A percentile compares a stretch with the other conserved stretches of the same genome.
phyloP scores from a whole-genome alignment of 805 yeast genomes.

The Wickerhamiella dianesei region DNA sequence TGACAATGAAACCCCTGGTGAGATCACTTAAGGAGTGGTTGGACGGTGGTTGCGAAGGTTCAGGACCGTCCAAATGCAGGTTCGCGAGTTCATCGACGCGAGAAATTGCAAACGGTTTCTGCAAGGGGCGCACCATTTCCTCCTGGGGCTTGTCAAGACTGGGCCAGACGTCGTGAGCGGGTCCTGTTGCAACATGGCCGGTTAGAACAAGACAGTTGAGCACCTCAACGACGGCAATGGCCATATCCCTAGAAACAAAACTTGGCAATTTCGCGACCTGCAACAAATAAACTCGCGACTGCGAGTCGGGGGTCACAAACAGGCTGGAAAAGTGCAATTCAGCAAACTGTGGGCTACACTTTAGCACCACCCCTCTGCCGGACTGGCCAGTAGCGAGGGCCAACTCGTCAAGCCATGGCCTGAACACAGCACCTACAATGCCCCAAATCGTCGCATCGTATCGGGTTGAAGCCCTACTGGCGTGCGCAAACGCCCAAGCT shows the following conservation, averaged over 20 bases:
- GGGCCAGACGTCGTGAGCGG: too few relatives aligned
- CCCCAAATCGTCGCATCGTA: slow-evolving; percentile 10
- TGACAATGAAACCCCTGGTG: neutral
- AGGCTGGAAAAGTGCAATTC: slow-evolving; percentile 11
- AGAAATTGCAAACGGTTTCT: neutral
- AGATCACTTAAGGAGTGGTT: too few relatives aligned
- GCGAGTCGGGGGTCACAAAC: slow-evolving; percentile 8
- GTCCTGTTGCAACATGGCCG: neutral
- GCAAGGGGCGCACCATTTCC: neutral
- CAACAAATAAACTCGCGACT: neutral
- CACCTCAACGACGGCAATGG: neutral
- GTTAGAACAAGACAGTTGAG: neutral
- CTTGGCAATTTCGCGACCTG: neutral
- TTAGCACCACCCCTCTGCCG: neutral
- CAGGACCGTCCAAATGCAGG: neutral
- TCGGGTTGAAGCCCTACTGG: neutral
- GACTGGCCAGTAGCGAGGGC: slow-evolving; percentile 10
- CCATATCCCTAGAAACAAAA: neutral
- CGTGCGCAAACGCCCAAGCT: slow-evolving; percentile 3
- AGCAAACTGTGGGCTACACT: neutral
- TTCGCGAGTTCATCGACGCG: neutral
- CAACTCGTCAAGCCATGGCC: slow-evolving; percentile 16
- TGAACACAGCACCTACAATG: slow-evolving; percentile 5
- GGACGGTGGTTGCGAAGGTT: too few relatives aligned
- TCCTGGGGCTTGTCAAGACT: too few relatives aligned